phyloP scores from a whole-genome alignment of 2,329 filamentous ascomycete genomes.

The Lithohypha guttulata region DNA sequence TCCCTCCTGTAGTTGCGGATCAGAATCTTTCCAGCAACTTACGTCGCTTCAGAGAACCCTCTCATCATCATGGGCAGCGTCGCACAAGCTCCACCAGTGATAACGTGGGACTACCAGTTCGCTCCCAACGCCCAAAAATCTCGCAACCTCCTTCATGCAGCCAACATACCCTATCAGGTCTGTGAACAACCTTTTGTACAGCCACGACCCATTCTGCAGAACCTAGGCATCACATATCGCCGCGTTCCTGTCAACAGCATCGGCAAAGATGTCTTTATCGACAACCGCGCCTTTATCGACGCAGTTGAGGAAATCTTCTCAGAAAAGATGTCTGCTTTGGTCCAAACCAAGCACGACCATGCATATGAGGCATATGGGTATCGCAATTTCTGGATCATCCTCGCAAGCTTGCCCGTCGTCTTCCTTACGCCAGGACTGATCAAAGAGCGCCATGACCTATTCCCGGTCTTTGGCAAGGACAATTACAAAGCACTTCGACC shows the following conservation, averaged over 20 bases:
- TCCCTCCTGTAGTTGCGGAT: too few relatives aligned
- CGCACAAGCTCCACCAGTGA: background rate
- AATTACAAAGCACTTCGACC: slow-evolving; percentile 8
- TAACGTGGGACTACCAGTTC: slow-evolving; percentile 13
- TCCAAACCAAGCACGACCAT: slow-evolving; percentile 11
- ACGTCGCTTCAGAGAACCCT: too few relatives aligned
- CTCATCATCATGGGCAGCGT: slow-evolving; percentile 2
- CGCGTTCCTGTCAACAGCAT: slow-evolving; percentile 11
- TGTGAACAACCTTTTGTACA: slow-evolving; percentile 11
- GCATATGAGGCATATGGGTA: slow-evolving; percentile 13
- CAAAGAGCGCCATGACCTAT: slow-evolving; percentile 10
- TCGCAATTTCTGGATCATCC: slow-evolving; percentile 11
- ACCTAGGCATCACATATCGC: slow-evolving; percentile 13
- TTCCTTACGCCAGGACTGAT: slow-evolving; percentile 10
- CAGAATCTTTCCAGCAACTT: too few relatives aligned
- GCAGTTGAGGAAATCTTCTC: slow-evolving; percentile 8
- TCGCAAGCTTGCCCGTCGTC: slow-evolving; percentile 8
- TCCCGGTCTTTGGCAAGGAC: slow-evolving; percentile 10
- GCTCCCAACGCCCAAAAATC: slow-evolving; percentile 8
- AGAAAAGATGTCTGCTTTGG: slow-evolving; percentile 8
- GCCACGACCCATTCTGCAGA: slow-evolving; percentile 9
- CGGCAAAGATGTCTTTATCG: slow-evolving; percentile 12
- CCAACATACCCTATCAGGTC: slow-evolving; percentile 6
- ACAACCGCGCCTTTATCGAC: slow-evolving; percentile 12
- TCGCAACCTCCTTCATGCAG: slow-evolving; percentile 7